Base-by-base conservation (phyloP, 495 filamentous ascomycete species). In the Acidiella bohemica region DNA sequence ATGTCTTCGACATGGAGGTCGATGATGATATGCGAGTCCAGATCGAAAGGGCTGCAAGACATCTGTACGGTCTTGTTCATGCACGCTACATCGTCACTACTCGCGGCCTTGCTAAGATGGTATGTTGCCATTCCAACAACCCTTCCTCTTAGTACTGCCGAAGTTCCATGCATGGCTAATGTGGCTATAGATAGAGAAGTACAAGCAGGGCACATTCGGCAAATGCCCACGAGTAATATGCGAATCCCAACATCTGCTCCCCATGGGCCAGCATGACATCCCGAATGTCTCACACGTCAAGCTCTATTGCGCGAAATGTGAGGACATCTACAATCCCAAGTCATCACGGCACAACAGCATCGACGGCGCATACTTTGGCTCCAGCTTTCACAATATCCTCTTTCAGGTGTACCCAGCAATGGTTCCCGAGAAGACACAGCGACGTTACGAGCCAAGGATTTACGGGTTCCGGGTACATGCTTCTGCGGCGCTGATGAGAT, bases 291-390 rank as follows among this genome's bases (percentile, higher is more conserved):
- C 83, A 53, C 75, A 87, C 9, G 92, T 93, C 35, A 95, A 94
- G 57, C 79, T 99, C 30, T 96, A 92, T 70, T 99, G 90, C 62
- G 77, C 82, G 14, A 81, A 83, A 46, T 99, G 90, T 67, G 90
- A 99, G 66, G 90, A 99, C 55, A 75, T 93, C 41, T 99, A 99
- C 71, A 95, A 95, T 60, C 90, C 90, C 23, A 99, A 99, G 62
- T 96, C 90, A 5, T 90, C 87, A 10, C 84, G 90, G 33, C 90
- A 99, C 59, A 81, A 83, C 30, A 71, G 76, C 33, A 94, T 99
- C 58, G 90, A 99, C 59, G 90, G 90, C 39, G 90, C 90, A 41
- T 97, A 96, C 68, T 97, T 96, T 41, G 90, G 92, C 39, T 84
- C 90, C 28, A 88, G 82, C 5, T 97, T 97, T 69, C 88, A 93